Percentiles rank a stretch among this genome's conserved stretches.
Conservation (phyloP, 108 stramenopile genomes). For the Nitzschia inconspicua region DNA sequence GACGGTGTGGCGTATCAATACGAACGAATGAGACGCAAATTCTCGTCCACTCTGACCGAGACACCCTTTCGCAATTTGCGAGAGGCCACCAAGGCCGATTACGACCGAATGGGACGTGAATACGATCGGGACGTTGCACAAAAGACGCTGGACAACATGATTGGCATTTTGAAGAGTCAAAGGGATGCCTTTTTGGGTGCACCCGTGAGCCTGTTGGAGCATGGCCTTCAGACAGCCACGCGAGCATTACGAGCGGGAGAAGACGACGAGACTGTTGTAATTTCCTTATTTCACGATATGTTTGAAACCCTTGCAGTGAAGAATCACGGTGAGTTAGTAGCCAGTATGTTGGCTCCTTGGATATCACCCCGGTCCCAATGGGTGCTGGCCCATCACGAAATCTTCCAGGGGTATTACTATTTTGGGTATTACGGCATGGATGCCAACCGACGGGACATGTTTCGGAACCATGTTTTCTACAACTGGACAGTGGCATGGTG, state of each 20-base stretch:
- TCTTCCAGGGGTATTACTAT: neutral
- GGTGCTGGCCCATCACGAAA: constrained; percentile 3
- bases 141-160: neutral
- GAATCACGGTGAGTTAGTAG: neutral
- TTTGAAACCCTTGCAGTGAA: constrained; percentile 1
- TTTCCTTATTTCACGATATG: constrained; percentile 1
- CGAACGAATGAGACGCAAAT: no score
- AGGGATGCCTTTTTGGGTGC: constrained; percentile 10
- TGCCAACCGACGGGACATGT: neutral
- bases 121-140: neutral
- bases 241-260: neutral
- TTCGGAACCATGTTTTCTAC: neutral
- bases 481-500: constrained; percentile 2
- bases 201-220: neutral
- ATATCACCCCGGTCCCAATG: neutral
- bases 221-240: neutral
- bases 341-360: neutral
- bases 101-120: neutral
- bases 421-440: neutral
- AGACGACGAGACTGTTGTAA: neutral
- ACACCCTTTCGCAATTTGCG: neutral
- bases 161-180: constrained; percentile 9
- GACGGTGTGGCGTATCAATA: no score
- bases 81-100: neutral
- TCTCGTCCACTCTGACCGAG: no score